Percentiles rank a stretch among this genome's conserved stretches.
phyloP scores from a whole-genome alignment of 768 basidiomycete species.

The Mycena rebaudengoi region DNA sequence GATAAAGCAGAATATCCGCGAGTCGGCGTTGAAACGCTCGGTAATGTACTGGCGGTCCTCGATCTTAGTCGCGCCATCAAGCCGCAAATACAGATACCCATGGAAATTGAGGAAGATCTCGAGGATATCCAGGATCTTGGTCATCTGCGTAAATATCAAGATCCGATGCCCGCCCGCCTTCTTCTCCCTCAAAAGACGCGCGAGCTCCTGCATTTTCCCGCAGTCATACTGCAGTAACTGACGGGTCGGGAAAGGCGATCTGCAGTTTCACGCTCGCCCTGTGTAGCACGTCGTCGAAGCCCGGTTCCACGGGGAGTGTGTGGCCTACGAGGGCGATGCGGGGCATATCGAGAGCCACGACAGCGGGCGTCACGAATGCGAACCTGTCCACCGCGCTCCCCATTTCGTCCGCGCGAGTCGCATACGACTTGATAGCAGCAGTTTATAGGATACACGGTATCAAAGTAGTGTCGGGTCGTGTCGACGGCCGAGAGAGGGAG shows the following conservation, averaged over 20 bases:
- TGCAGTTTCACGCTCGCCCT: constrained; percentile 82
- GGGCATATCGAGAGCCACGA: constrained; percentile 79
- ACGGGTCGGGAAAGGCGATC: constrained; percentile 92
- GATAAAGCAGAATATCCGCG: constrained; percentile 88
- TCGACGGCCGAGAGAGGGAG: constrained; percentile 59
- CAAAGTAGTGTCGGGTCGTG: constrained; percentile 47
- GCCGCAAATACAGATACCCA: constrained; percentile 91
- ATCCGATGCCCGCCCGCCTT: constrained; percentile 90
- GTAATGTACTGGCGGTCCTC: constrained; percentile 93
- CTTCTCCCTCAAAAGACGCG: constrained; percentile 80
- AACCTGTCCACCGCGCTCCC: constrained; percentile 69
- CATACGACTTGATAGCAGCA: constrained; percentile 69
- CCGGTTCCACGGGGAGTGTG: constrained; percentile 36
- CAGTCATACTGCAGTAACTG: constrained; percentile 94
- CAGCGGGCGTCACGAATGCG: constrained; percentile 82
- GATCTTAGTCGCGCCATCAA: constrained; percentile 95
- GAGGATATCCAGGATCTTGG: constrained; percentile 90
- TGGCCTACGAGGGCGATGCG: constrained; percentile 63
- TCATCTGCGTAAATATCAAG: constrained; percentile 98
- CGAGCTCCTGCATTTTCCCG: constrained; percentile 90
- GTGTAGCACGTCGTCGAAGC: constrained; percentile 78
- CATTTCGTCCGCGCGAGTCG: constrained; percentile 63
- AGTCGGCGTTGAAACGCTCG: constrained; percentile 86
- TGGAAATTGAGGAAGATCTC: constrained; percentile 94
- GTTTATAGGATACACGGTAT: constrained; percentile 52